Evolutionary conservation across 805 yeast species (phyloP).

Genomic region (Teunomyces panamensis): DNA sequence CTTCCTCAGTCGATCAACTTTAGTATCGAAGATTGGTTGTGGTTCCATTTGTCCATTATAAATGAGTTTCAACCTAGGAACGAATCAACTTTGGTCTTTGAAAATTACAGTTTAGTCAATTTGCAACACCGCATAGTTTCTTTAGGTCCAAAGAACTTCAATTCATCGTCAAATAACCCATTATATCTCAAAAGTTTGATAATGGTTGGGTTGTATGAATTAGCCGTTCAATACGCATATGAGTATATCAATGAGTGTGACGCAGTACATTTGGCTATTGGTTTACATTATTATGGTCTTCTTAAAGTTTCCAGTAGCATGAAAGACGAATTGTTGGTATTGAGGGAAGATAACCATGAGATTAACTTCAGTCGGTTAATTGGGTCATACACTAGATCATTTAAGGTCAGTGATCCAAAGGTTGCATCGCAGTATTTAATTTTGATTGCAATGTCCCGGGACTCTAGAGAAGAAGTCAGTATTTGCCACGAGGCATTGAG

Average conservation of each 20-base stretch:
- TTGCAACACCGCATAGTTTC: conserved; percentile 69
- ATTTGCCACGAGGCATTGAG: conserved; percentile 76
- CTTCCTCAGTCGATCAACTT: conserved; percentile 66
- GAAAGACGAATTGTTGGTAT: conserved; percentile 34
- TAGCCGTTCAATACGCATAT: conserved; percentile 66
- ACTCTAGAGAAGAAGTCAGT: conserved; percentile 42
- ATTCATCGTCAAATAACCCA: conserved; percentile 60
- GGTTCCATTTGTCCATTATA: conserved; percentile 84
- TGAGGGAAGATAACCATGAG: conserved; percentile 32
- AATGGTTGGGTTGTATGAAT: conserved; percentile 76
- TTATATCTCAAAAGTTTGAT: conserved; percentile 72
- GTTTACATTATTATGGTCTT: conserved; percentile 69
- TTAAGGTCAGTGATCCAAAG: conserved; percentile 81
- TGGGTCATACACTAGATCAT: conserved; percentile 78
- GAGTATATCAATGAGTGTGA: conserved; percentile 68
- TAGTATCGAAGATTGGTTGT: conserved; percentile 93
- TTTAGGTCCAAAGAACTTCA: conserved; percentile 71
- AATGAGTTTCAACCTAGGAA: conserved; percentile 44
- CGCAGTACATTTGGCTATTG: conserved; percentile 86
- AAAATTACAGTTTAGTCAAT: conserved; percentile 68
- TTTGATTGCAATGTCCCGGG: conserved; percentile 54
- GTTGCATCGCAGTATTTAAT: conserved; percentile 89
- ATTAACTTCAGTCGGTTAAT: conserved; percentile 60
- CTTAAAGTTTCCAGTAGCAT: conserved; percentile 45
- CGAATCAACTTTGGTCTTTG: conserved; percentile 54